These are phyloP conservation scores for Colletotrichum abscissum DNA, from an alignment of 2,329 filamentous ascomycete genomes.

Conservation along the genomic window DNA sequence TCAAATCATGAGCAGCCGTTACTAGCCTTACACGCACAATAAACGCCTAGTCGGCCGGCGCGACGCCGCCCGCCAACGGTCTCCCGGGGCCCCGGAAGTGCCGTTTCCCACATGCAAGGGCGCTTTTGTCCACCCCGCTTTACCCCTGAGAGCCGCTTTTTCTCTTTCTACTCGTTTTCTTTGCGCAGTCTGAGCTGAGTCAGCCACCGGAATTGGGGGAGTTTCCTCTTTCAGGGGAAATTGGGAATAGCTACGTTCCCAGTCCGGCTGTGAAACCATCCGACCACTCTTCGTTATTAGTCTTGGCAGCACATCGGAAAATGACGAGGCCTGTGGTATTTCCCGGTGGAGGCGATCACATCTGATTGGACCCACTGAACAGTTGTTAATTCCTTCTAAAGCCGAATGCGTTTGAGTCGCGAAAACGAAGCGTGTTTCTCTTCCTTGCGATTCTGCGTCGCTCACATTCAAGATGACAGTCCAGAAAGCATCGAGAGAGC, in stretches of 20 bases:
- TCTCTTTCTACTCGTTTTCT: not conserved
- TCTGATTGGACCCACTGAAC: too few species aligned
- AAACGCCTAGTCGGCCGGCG: not conserved
- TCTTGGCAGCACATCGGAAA: too few species aligned
- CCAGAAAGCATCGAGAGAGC: too few species aligned
- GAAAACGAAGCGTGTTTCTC: too few species aligned
- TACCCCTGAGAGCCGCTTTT: not conserved
- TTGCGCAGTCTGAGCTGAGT: not conserved
- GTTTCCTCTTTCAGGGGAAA: not conserved
- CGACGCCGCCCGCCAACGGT: not conserved
- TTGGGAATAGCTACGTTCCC: not conserved
- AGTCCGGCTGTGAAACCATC: not conserved
- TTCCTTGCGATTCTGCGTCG: too few species aligned
- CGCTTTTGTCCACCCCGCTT: not conserved
- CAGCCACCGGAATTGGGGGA: not conserved
- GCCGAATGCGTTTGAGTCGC: too few species aligned
- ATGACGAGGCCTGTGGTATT: too few species aligned
- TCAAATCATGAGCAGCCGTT: not conserved
- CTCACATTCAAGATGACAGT: too few species aligned
- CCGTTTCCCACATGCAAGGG: not conserved
- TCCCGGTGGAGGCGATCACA: too few species aligned
- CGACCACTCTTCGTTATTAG: not conserved
- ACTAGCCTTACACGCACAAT: not conserved
- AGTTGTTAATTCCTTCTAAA: too few species aligned
- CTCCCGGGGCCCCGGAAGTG: not conserved